Conservation (phyloP, 169 alveolate genomes). For the Cryptosporidium ryanae region DNA sequence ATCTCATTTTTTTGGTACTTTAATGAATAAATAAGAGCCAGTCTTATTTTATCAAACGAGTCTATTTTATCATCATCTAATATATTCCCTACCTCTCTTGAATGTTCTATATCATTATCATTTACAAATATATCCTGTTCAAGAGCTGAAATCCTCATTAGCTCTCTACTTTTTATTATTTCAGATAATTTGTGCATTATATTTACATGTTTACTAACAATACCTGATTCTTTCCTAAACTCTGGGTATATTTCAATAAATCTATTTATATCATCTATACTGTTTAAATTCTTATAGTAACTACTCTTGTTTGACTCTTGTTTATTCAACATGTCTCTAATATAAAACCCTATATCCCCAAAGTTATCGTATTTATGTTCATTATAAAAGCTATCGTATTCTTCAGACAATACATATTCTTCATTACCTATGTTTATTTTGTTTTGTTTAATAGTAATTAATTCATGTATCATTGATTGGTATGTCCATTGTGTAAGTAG, state of each 20-base stretch:
- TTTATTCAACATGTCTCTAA: conserved; percentile 87
- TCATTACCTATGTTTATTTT: conserved; percentile 84
- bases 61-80: conserved; percentile 82
- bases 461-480: conserved; percentile 96
- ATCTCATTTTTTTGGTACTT: conserved; percentile 89
- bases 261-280: conserved; percentile 92
- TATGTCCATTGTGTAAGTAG: conserved; percentile 97
- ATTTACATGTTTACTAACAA: conserved; percentile 92
- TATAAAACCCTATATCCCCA: conserved; percentile 92
- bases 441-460: conserved; percentile 89
- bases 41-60: conserved; percentile 86
- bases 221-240: conserved; percentile 87
- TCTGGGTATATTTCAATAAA: conserved; percentile 93
- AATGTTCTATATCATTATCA: conserved; percentile 86
- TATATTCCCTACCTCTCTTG: conserved; percentile 82
- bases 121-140: conserved; percentile 90
- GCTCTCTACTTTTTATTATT: conserved; percentile 85
- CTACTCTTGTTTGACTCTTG: conserved; percentile 74
- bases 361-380: conserved; percentile 90
- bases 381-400: conserved; percentile 91
- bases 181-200: conserved; percentile 89
- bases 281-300: conserved; percentile 80
- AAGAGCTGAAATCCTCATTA: conserved; percentile 87
- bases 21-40: conserved; percentile 86
- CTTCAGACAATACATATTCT: conserved; percentile 85